Conservation (phyloP, 2,329 filamentous ascomycete species). For the Stachybotrys elegans region DNA sequence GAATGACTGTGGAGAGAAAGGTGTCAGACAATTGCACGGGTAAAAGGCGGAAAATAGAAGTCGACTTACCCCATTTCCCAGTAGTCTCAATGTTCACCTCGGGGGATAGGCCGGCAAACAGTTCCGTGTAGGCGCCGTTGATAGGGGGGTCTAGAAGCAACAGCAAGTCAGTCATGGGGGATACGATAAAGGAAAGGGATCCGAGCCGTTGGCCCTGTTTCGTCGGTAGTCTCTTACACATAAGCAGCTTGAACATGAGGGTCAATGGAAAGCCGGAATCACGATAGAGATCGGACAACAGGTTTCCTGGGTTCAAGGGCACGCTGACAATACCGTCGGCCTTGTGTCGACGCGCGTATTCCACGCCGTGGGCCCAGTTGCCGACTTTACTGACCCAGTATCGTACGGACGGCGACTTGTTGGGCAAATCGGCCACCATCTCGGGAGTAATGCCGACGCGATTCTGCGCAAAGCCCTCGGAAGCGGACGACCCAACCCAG, state of each 20-base stretch:
- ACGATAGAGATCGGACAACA: conserved; percentile 23
- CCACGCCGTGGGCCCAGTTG: conserved; percentile 22
- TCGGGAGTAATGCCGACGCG: conserved; percentile 21
- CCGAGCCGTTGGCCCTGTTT: too few relatives aligned
- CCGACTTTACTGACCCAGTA: conserved; percentile 26
- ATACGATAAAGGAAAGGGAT: conserved; percentile 2
- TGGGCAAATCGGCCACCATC: conserved; percentile 18
- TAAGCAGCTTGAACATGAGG: too few relatives aligned
- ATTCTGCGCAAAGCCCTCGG: conserved; percentile 16
- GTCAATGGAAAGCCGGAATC: conserved; percentile 9
- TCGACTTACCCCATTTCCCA: conserved; percentile 22
- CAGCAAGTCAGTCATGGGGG: conserved; percentile 15
- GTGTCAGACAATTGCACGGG: not conserved
- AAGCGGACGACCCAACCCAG: conserved; percentile 25
- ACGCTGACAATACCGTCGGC: conserved; percentile 21
- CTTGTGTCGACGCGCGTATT: conserved; percentile 21
- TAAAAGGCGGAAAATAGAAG: not conserved
- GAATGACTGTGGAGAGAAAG: conserved; percentile 15
- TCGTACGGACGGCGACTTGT: conserved; percentile 12
- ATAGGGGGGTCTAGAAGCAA: conserved; percentile 9
- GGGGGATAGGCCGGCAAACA: conserved; percentile 39
- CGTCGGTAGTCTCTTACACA: too few relatives aligned
- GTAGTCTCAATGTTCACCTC: conserved; percentile 34
- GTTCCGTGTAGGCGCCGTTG: conserved; percentile 43
- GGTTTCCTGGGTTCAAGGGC: conserved; percentile 28